Conservation (phyloP, 2,329 filamentous ascomycete species). For the Endothia cerciana region DNA sequence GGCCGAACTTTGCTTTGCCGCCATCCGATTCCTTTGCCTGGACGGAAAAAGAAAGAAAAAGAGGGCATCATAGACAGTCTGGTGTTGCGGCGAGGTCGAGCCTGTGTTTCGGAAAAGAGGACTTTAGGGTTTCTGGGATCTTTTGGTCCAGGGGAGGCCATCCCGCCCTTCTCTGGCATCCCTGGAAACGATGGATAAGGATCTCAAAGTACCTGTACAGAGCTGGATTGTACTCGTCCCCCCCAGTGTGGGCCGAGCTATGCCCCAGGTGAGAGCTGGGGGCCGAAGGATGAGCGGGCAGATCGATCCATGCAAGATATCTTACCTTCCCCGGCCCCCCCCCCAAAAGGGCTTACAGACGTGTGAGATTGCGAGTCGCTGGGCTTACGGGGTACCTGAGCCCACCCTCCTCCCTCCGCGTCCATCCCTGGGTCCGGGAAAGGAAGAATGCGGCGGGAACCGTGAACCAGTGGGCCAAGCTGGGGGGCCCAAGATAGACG, state of each 20-base stretch:
- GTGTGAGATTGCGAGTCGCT: constrained; percentile 1
- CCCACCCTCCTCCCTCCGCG: neutral
- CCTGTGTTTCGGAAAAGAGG: too few species aligned
- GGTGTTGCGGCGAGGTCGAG: neutral
- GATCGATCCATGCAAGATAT: constrained; percentile 26
- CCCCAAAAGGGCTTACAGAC: neutral
- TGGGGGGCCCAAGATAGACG: neutral
- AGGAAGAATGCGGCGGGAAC: neutral
- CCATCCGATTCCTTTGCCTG: neutral
- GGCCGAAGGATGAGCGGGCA: constrained; percentile 29
- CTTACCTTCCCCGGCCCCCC: too few species aligned
- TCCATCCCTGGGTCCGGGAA: neutral
- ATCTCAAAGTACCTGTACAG: constrained; percentile 6
- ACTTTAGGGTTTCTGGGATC: too few species aligned
- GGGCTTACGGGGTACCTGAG: neutral
- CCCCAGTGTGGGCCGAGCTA: constrained; percentile 4
- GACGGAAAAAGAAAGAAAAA: too few species aligned
- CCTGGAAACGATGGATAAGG: constrained; percentile 2
- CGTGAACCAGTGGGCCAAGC: neutral
- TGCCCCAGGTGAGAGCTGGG: constrained; percentile 14
- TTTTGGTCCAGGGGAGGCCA: neutral
- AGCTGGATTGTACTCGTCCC: neutral
- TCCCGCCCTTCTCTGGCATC: neutral
- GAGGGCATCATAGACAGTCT: neutral
- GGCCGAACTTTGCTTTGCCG: neutral